These are phyloP conservation scores for Scleroderma citrinum DNA, from an alignment of 768 basidiomycete species.

Conservation along the genomic window DNA sequence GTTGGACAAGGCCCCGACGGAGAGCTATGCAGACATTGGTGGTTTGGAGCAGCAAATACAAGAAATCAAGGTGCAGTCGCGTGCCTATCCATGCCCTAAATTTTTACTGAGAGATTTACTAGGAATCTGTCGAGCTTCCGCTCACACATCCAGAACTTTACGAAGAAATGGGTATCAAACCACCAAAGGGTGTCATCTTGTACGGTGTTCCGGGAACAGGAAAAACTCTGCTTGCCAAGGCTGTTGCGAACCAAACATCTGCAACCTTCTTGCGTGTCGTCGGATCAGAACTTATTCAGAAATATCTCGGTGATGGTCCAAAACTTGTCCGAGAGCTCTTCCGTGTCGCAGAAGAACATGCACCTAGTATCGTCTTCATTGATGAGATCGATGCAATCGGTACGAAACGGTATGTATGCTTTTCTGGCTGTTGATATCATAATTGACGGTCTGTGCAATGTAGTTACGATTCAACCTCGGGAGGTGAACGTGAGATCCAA, in stretches of 20 bases:
- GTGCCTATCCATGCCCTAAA: neutral
- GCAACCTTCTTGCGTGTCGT: constrained; percentile 97
- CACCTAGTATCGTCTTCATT: constrained; percentile 98
- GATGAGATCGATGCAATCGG: constrained; percentile 99
- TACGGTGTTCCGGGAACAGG: constrained; percentile 99
- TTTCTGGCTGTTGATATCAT: neutral
- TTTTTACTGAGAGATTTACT: neutral
- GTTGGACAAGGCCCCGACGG: constrained; percentile 97
- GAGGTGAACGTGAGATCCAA: constrained; percentile 98
- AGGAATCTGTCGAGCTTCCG: constrained; percentile 98
- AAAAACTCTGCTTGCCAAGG: constrained; percentile 95
- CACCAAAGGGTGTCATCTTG: constrained; percentile 98
- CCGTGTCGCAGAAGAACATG: constrained; percentile 95
- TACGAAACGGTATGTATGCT: constrained; percentile 78
- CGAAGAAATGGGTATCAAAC: constrained; percentile 99
- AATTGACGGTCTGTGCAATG: constrained; percentile 4
- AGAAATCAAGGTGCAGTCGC: constrained; percentile 81
- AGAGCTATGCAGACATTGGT: constrained; percentile 98
- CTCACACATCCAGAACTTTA: constrained; percentile 97
- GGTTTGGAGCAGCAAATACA: constrained; percentile 96
- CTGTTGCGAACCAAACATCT: constrained; percentile 96
- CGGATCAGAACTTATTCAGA: constrained; percentile 97
- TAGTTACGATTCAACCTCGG: constrained; percentile 97
- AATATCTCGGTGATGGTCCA: constrained; percentile 97
- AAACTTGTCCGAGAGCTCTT: constrained; percentile 97